These are phyloP conservation scores for Cephaloascus albidus DNA, from an alignment of 805 yeast species.

Conservation along the genomic window DNA sequence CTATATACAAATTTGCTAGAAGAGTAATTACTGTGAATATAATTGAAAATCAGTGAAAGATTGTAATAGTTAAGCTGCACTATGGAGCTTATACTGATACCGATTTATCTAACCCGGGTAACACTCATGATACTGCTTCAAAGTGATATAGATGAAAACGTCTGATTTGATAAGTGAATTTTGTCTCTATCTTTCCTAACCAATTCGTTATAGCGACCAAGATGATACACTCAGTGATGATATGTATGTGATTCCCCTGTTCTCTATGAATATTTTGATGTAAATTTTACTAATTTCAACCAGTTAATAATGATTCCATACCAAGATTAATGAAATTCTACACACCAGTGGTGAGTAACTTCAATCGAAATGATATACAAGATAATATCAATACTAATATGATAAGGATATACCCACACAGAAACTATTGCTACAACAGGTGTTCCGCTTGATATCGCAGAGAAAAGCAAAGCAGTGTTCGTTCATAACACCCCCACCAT, in stretches of 20 bases:
- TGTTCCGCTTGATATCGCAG: slow-evolving; percentile 63
- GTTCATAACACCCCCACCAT: slow-evolving; percentile 82
- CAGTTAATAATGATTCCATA: slow-evolving; percentile 82
- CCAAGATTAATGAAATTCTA: slow-evolving; percentile 89
- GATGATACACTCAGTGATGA: neutral
- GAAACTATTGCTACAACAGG: slow-evolving; percentile 69
- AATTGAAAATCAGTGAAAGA: too few species aligned
- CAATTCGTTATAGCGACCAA: neutral
- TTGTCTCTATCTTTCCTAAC: too few species aligned
- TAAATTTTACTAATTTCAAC: slow-evolving; percentile 1
- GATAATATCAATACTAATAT: neutral
- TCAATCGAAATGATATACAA: neutral
- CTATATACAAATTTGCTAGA: too few species aligned
- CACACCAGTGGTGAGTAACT: slow-evolving; percentile 52
- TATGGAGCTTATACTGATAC: too few species aligned
- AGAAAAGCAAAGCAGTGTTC: slow-evolving; percentile 76
- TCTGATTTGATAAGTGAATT: too few species aligned
- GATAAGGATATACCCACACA: slow-evolving; percentile 66
- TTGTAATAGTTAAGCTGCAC: too few species aligned
- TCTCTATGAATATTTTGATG: neutral
- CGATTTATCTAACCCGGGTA: neutral
- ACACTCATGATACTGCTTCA: neutral
- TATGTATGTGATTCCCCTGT: neutral
- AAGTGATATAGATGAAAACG: too few species aligned
- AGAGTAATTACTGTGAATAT: too few species aligned